Base-by-base conservation (phyloP, 768 basidiomycete genomes). In the Russula earlei region DNA sequence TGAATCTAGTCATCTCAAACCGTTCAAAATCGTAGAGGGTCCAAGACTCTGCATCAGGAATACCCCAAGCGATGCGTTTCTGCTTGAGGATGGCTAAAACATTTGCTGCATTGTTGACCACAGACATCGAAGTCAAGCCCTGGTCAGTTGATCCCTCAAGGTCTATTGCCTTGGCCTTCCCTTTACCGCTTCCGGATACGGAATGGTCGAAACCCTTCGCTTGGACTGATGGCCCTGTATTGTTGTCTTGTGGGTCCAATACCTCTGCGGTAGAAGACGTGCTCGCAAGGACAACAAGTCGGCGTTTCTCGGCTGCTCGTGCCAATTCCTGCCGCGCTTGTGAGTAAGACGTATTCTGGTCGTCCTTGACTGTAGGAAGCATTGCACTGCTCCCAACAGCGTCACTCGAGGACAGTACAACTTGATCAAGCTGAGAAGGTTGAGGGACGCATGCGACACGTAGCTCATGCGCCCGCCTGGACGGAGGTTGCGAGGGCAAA, bases 11-110 rank as follows among this genome's bases (percentile, higher is more conserved):
- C 57, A 58, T 58, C 42, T 58, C 57, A 41, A 58, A 58, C 37
- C 51, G 57, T 27, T 58, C 57, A 29, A 58, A 58, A 22, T 58
- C 57, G 29, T 58, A 58, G 29, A 58, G 57, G 17, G 41, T 43
- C 57, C 57, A 58, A 20, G 57, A 49, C 19, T 58, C 47, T 42
- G 59, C 56, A 20, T 14, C 56, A 48, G 50, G 38, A 15, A 60
- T 52, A 34, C 51, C 55, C 49, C 49, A 58, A 9, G 40, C 49
- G 22, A 52, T 24, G 29, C 59, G 59, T 27, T 58, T 60, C 46
- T 52, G 59, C 49, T 43, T 51, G 24, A 60, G 49, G 36, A 40
- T 12, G 9, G 50, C 27, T 15, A 60, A 25, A 5, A 44, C 19
- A 41, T 5, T 19, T 25, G 42, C 5, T 11, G 52, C 14, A n/a